A percentile compares a stretch with the other conserved stretches of the same genome.
These are phyloP conservation scores for Chalciporus sphaerocephalus DNA, from an alignment of 768 basidiomycete species.

Conservation along the genomic window DNA sequence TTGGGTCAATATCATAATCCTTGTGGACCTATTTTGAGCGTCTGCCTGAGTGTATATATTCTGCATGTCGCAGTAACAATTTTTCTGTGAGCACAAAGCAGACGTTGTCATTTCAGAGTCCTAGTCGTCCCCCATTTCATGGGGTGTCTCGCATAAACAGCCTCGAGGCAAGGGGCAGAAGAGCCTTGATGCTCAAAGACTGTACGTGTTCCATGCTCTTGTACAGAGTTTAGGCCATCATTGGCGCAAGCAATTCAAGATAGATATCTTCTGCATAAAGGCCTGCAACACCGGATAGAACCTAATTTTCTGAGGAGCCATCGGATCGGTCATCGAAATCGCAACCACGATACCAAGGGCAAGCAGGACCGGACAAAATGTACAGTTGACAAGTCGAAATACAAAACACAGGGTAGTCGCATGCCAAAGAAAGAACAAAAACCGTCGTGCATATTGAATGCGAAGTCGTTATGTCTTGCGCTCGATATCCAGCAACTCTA, in stretches of 20 bases:
- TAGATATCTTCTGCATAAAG: not conserved
- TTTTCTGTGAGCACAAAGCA: not conserved
- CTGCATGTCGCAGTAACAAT: not conserved
- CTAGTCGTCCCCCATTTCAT: too few relatives aligned
- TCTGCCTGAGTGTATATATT: not conserved
- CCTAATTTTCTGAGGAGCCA: not conserved
- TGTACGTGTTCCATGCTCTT: not conserved
- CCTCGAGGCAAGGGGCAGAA: too few relatives aligned
- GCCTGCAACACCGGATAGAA: not conserved
- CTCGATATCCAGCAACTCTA: constrained; percentile 57
- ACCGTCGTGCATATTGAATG: constrained; percentile 19
- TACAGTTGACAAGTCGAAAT: constrained; percentile 19
- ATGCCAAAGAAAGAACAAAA: constrained; percentile 13
- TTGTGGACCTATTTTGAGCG: not conserved
- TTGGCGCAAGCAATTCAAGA: not conserved
- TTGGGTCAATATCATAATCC: not conserved
- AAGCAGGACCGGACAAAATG: constrained; percentile 10
- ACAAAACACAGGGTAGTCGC: constrained; percentile 24
- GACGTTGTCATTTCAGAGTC: too few relatives aligned
- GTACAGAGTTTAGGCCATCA: not conserved
- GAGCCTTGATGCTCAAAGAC: too few relatives aligned
- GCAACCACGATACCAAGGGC: not conserved
- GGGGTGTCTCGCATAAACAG: too few relatives aligned
- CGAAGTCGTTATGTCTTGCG: constrained; percentile 43
- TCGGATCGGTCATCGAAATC: not conserved